These are phyloP conservation scores for Schwanniomyces pseudopolymorphus DNA, from an alignment of 805 yeast genomes.

Conservation along the genomic window DNA sequence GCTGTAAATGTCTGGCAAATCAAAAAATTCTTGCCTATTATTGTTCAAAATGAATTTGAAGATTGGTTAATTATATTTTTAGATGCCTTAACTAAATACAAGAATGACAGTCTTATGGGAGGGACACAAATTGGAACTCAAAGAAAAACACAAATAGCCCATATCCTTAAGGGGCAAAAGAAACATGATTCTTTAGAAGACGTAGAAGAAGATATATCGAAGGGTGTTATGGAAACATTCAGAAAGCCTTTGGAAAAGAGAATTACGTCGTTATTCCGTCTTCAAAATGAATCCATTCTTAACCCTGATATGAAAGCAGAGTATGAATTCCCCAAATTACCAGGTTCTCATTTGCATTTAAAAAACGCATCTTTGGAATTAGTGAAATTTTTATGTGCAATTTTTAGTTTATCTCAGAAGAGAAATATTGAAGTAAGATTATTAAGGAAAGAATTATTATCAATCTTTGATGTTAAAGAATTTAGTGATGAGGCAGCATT, in stretches of 20 bases:
- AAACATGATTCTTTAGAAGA: constrained; percentile 32
- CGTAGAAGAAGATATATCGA: constrained; percentile 28
- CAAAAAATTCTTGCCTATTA: constrained; percentile 65
- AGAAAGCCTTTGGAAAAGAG: constrained; percentile 66
- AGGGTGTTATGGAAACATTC: constrained; percentile 51
- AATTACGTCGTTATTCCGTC: constrained; percentile 59
- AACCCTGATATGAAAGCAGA: constrained; percentile 63
- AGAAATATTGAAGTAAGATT: constrained; percentile 71
- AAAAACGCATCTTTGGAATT: constrained; percentile 78
- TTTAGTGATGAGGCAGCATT: constrained; percentile 76
- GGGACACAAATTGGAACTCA: constrained; percentile 47
- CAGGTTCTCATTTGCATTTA: constrained; percentile 65
- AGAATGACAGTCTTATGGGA: constrained; percentile 41
- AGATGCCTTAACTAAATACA: constrained; percentile 62
- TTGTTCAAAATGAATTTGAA: constrained; percentile 79
- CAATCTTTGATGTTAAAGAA: constrained; percentile 77
- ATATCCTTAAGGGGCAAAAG: constrained; percentile 45
- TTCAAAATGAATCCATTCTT: constrained; percentile 71
- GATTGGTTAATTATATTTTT: constrained; percentile 82
- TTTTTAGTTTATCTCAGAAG: constrained; percentile 63
- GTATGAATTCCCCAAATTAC: constrained; percentile 70
- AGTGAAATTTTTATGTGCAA: constrained; percentile 71
- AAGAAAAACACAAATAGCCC: constrained; percentile 68
- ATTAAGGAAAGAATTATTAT: constrained; percentile 70
- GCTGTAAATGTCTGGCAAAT: constrained; percentile 78